These are phyloP conservation scores for Tetrapisispora arboricola DNA, from an alignment of 805 yeast genomes.

Conservation along the genomic window DNA sequence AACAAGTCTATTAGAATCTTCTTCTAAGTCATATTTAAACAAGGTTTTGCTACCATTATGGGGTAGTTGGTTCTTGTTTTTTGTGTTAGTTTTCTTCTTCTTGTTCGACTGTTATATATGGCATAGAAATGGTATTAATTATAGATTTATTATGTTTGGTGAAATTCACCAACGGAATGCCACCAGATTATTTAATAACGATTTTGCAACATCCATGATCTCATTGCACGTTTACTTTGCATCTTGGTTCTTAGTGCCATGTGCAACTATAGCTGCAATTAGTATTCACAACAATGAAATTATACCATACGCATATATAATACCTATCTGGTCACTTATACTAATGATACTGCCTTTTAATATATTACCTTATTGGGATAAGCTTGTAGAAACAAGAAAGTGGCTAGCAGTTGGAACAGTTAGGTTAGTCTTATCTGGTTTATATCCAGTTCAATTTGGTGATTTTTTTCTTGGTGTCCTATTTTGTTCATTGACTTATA, in stretches of 20 bases:
- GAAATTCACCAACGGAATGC: constrained; percentile 66
- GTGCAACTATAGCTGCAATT: constrained; percentile 61
- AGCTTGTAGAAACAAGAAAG: constrained; percentile 45
- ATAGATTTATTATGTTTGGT: constrained; percentile 68
- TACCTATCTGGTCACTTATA: constrained; percentile 21
- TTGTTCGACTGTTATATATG: constrained; percentile 64
- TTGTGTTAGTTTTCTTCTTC: constrained; percentile 50
- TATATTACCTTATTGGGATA: constrained; percentile 26
- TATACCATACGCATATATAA: constrained; percentile 57
- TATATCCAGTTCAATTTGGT: constrained; percentile 89
- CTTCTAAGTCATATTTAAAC: not conserved
- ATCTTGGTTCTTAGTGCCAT: constrained; percentile 43
- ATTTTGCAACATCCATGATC: constrained; percentile 28
- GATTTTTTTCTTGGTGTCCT: constrained; percentile 93
- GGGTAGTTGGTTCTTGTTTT: constrained; percentile 76
- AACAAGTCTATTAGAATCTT: not conserved
- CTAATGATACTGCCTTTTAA: constrained; percentile 14
- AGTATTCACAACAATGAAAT: constrained; percentile 61
- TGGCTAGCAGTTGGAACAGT: constrained; percentile 69
- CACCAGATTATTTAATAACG: constrained; percentile 27
- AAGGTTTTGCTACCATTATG: constrained; percentile 67
- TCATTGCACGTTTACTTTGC: constrained; percentile 50
- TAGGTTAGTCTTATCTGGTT: constrained; percentile 69
- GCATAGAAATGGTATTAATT: constrained; percentile 69
- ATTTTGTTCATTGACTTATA: constrained; percentile 77